Base-by-base conservation (phyloP, 176 grass and related monocot genomes). In the Cocos nucifera region DNA sequence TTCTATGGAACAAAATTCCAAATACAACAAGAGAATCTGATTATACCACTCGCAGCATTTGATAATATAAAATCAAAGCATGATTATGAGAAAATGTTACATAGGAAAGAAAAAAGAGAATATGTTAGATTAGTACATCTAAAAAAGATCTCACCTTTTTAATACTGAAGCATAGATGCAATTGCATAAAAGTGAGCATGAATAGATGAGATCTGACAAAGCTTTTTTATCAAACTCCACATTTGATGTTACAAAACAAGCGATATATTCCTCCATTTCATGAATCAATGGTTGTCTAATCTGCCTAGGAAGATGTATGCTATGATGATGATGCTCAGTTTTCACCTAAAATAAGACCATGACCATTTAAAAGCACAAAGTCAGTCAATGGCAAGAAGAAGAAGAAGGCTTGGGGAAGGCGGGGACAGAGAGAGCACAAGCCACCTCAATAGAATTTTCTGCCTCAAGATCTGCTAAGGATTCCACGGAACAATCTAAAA, bases 141-240 rank as follows among this genome's bases (percentile, higher is more conserved):
- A 2, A 62, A 28, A 58, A 59, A 49, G 15, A 53, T 17, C 24
- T 61, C 59, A 95, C 90, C 90, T 95, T 67, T 83, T 70, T 58
- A 95, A 54, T 32, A 87, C 50, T 22, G 83, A 76, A 29, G 74
- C 79, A 57, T 84, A 65, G 51, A 82, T 77, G 51, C 83, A 63
- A 76, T 90, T 90, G 80, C 86, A 95, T 56, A 95, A 67, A 72
- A 95, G 72, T 35, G 86, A 84, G 51, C 91, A 95, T 50, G 61
- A 51, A 68, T 79, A 90, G n/a, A 87, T 60, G 60, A 79, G 80
- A 77, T 59, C 71, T 77, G 80, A 79, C 67, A 81, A 27, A 35
- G 75, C 64, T 52, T 51, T 75, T 77, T 84, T 78, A 10, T 67
- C 62, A 44, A 87, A 84, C 19, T 85, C 69, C 39, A 56, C 32